Base-by-base conservation (phyloP, 2,329 filamentous ascomycete species). In the Trichoderma koningiopsis region DNA sequence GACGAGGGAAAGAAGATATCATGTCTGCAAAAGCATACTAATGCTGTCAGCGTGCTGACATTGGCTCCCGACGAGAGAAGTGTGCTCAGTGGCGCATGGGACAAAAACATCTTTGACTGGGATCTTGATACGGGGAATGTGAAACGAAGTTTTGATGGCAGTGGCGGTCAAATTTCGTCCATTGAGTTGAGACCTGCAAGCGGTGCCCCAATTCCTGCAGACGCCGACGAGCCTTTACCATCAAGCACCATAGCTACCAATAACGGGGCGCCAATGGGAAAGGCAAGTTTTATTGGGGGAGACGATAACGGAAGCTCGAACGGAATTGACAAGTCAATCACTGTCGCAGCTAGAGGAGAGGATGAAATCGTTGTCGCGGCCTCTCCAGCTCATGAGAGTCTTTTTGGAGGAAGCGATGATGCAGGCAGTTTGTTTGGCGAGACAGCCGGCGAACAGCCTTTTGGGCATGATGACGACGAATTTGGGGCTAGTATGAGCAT, bases 81-180 rank as follows among this genome's bases (percentile, higher is more conserved):
- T 49, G 88, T 98, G 4, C 80, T 99, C 10, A 97, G 94, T 40
- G 96, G 96, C 4, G 95, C 94, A 77, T 99, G 96, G 96, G 96
- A 99, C 79, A 98, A 97, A 81, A 92, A 88, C 22, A 90, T 98
- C 0, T 87, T 94, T 65, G 94, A 98, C 77, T 99, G 96, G 96
- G 96, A 98, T 78, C 80, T 99, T 31, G 93, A 98, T 75, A 96
- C 89, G 1, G 96, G 96, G 0, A 86, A 91, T 74, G 85, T 91
- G 7, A 90, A 89, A 72, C 88, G 94, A 13, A 86, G 87, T 5
- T 99, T 96, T 75, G 89, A 91, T 58, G 91, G 91, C 2, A 92
- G 86, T 65, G 92, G 90, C 16, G 86, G 92, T 6, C 96, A 99
- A 77, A 94, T 98, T 70, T 96, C 93, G 2, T 89, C 93, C 2